Percentiles rank a stretch among this genome's conserved stretches.
Conservation (phyloP, 2,329 filamentous ascomycete species). For the Fusarium illudens region DNA sequence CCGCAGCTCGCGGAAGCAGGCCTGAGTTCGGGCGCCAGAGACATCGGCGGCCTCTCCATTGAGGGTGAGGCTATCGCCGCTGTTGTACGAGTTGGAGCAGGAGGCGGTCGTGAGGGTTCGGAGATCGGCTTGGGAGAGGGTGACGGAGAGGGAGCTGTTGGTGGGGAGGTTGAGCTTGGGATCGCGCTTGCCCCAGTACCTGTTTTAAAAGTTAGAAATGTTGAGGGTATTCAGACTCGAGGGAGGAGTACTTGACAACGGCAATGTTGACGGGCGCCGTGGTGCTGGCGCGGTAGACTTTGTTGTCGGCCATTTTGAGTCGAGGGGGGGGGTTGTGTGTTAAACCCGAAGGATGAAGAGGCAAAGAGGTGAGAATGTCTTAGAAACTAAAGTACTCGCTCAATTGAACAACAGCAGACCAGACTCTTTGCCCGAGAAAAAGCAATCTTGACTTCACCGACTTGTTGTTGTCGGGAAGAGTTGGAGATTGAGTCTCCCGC, state of each 20-base stretch:
- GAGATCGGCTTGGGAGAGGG: slow-evolving; percentile 91
- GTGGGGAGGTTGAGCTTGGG: slow-evolving; percentile 93
- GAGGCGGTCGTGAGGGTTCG: slow-evolving; percentile 96
- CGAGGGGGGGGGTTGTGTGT: too few species aligned
- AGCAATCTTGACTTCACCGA: slow-evolving; percentile 38
- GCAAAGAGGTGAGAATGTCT: background rate
- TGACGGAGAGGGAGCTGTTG: slow-evolving; percentile 97
- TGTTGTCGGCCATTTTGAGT: slow-evolving; percentile 56
- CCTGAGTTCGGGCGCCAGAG: slow-evolving; percentile 88
- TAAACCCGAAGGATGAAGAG: background rate
- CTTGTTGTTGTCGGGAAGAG: slow-evolving; percentile 40
- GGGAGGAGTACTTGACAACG: slow-evolving; percentile 80
- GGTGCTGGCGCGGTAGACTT: slow-evolving; percentile 89
- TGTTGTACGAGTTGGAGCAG: slow-evolving; percentile 76
- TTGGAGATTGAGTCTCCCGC: slow-evolving; percentile 40
- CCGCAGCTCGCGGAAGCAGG: slow-evolving; percentile 89
- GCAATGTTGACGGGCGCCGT: slow-evolving; percentile 98
- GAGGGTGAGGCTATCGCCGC: slow-evolving; percentile 77
- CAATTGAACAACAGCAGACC: slow-evolving; percentile 5
- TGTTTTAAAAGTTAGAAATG: background rate
- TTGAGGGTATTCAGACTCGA: background rate
- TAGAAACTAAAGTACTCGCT: slow-evolving; percentile 1
- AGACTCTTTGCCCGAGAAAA: background rate
- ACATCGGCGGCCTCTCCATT: slow-evolving; percentile 87
- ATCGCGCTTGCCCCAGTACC: slow-evolving; percentile 97